Base-by-base conservation (phyloP, 2,329 filamentous ascomycete species). In the Xylaria sp. region DNA sequence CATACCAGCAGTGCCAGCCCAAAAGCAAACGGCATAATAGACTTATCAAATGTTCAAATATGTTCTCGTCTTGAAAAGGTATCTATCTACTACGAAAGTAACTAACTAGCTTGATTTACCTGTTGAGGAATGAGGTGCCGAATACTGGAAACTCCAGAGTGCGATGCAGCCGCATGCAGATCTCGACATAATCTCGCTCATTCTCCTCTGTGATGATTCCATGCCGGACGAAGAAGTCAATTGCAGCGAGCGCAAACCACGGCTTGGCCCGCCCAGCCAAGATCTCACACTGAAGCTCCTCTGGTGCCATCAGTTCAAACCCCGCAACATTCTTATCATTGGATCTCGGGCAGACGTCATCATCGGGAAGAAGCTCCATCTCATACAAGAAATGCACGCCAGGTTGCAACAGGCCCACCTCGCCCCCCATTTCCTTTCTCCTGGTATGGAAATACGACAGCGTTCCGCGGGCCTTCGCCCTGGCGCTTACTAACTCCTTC, bases 361-460 rank as follows among this genome's bases (percentile, higher is more conserved):
- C 46, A 11, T 28, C 26, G 2, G 68, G 56, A 2, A 73, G 74
- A 3, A 93, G 80, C 77, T 90, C 87, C 64, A 93, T 78, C 74
- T 93, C 92, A 77, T 92, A 94, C 26, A 92, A 82, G 74, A 91
- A 93, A 75, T 93, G 84, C 61, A 88, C 85, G 77, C 92, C 91
- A 0, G 91, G 90, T 76, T 91, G 88, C 75, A 92, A 71, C 2
- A 81, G 70, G 1, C 87, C 87, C 3, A 84, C 86, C 78, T 93
- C 90, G 1, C 89, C 89, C 1, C 90, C 90, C 2, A 90, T 90
- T 15, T 86, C 83, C 48, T 82, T 77, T 71, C 89, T 88, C 10
- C 89, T 84, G 20, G 90, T 83, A 72, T 90, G 88, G 70, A 91
- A 87, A 75, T 93, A 93, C 2, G 89, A 89, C 36, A 93, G 83